Base-by-base conservation (phyloP, 2,329 filamentous ascomycete species). In the Macrophomina phaseolina region DNA sequence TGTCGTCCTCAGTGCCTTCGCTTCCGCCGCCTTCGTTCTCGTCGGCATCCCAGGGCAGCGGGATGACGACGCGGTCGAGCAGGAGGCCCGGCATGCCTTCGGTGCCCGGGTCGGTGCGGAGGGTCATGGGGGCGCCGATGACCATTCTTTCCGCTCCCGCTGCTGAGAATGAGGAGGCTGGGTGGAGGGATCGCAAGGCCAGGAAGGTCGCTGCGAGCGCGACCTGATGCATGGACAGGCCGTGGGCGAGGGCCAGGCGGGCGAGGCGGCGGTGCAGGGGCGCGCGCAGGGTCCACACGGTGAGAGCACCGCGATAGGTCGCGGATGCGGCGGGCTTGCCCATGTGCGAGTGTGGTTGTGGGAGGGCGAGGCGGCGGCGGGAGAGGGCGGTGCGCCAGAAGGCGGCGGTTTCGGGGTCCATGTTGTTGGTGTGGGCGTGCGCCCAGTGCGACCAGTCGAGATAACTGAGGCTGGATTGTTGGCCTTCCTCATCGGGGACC, bases 81-180 rank as follows among this genome's bases (percentile, higher is more conserved):
- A 69, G 56, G 16, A 67, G 23, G 6, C 67, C 67, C 7, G 65
- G 9, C 9, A 69, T 42, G 16, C 45, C 30, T 16, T 62, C 60
- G 12, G 66, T 67, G 5, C 67, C 67, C 4, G 53, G 48, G 11
- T 67, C 67, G 9, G 36, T 45, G 14, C 67, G 67, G 38, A 65
- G 51, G 5, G 62, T 58, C 9, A 46, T 56, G 5, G 67, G 67
- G 1, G 67, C 56, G 36, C 61, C 61, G 55, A 69, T 55, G n/a
- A 48, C 53, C 34, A 68, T n/a, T 11, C 38, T 48, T 9, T 5
- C 12, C 9, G 28, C 38, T 12, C 11, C 36, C 36, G 36, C 36
- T 38, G 36, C 36, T 38, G 48, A 30, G 16, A 48, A 1, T n/a
- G 46, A 14, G 38, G 38, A 32, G 55, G 49, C 23, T 3, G 61